Evolutionary conservation across 2,329 filamentous ascomycete species (phyloP).

Genomic region (Cladosporium sp.): DNA sequence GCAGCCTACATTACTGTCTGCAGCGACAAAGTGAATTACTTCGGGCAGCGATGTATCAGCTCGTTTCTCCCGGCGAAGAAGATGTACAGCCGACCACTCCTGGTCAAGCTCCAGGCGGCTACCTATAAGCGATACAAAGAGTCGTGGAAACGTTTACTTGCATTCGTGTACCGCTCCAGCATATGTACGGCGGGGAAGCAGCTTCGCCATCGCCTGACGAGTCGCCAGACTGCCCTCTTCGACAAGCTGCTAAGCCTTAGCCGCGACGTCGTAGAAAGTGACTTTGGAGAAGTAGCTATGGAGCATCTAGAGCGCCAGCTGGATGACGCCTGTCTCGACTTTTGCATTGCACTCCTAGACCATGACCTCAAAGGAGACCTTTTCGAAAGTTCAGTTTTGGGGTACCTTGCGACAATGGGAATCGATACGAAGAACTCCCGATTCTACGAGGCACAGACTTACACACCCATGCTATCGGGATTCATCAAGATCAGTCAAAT

Average conservation of each 20-base stretch:
- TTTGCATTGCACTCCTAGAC: constrained; percentile 20
- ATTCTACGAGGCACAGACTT: constrained; percentile 15
- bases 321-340: constrained; percentile 14
- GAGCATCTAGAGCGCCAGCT: not conserved
- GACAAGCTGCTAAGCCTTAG: constrained; percentile 7
- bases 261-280: not conserved
- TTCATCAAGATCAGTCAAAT: constrained; percentile 23
- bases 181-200: not conserved
- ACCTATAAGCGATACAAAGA: constrained; percentile 17
- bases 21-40: constrained; percentile 16
- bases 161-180: constrained; percentile 15
- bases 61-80: constrained; percentile 13
- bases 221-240: constrained; percentile 6
- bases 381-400: constrained; percentile 19
- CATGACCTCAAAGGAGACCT: constrained; percentile 17
- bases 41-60: constrained; percentile 16
- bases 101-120: constrained; percentile 16
- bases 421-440: constrained; percentile 11
- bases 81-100: constrained; percentile 9
- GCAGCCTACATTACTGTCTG: constrained; percentile 9
- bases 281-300: no score
- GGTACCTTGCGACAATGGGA: constrained; percentile 18
- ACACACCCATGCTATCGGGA: constrained; percentile 18
- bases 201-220: constrained; percentile 14
- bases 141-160: constrained; percentile 19